Evolutionary conservation across 805 yeast species (phyloP), one percentile per base, ranked within the genome.

Genomic region (Priceomyces haplophilus): DNA sequence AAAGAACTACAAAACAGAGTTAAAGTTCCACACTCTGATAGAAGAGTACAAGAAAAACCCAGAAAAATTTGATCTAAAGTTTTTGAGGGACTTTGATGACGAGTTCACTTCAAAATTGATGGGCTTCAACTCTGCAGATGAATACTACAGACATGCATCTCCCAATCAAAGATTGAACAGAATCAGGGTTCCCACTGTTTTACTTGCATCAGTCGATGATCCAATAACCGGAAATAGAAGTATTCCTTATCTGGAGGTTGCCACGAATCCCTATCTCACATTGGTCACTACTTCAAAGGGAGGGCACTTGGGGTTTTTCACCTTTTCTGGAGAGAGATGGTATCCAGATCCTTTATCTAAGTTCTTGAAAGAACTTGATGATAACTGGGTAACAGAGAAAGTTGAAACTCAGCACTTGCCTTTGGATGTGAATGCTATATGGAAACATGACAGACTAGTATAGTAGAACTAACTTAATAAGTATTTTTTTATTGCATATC

Each of bases 71-170:
- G 48, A 51, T 23, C 56, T 74, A 44, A 62, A 62, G 25, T 62
- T 65, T 12, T 64, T 82, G 15, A 61, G 63, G 18, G 82, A 83
- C 34, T 83, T 84, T 52, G 93, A 85, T 57, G 71, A 75, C 32
- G 55, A 59, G 7, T 80, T 79, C 62, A 85, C 91, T 3, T 75
- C 82, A 16, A 77, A 73, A 42, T 51, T 78, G 25, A 77, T 80
- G 49, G 89, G 89, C 0, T 79, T 83, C 59, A 76, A 78, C 43
- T 69, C 76, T 34, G 85, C 83, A 2, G 62, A 62, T 43, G 80
- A 80, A 37, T 85, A 85, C 62, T 84, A 84, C 57, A 64, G 82
- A 41, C 80, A 76, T 24, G 86, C 83, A 2, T 76, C 83, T 12
- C 85, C 90, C 1, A 68, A 75, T 24, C 73, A 77, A 48, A 67